These are phyloP conservation scores for Didymella lethalis DNA, from an alignment of 2,329 filamentous ascomycete species.

Conservation along the genomic window DNA sequence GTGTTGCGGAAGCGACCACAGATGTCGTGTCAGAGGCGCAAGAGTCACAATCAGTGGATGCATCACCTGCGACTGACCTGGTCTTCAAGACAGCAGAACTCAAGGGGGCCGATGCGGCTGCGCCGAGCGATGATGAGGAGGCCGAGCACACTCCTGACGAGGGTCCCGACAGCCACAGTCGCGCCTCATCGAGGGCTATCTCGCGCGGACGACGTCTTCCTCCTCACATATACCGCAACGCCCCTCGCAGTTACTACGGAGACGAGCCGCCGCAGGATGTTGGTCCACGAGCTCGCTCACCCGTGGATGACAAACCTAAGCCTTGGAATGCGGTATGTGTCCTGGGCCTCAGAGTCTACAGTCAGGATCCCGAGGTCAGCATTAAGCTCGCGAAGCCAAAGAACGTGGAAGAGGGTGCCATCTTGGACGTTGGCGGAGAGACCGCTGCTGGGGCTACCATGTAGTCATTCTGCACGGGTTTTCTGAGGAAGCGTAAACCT, in stretches of 20 bases:
- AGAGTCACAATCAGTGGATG: neutral
- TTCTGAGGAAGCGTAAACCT: neutral
- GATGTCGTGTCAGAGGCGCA: neutral
- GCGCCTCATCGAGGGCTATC: slow-evolving; percentile 2
- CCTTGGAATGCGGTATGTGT: slow-evolving; percentile 70
- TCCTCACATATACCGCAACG: slow-evolving; percentile 4
- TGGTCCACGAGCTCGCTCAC: slow-evolving; percentile 1
- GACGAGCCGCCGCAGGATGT: neutral
- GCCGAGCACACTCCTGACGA: neutral
- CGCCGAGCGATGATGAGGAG: neutral
- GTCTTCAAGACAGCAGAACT: neutral
- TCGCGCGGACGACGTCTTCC: neutral
- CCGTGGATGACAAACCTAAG: slow-evolving; percentile 31
- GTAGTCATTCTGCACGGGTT: slow-evolving; percentile 20
- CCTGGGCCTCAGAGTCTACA: slow-evolving; percentile 63
- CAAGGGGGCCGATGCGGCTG: neutral
- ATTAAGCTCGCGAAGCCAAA: slow-evolving; percentile 45
- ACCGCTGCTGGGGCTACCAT: slow-evolving; percentile 48
- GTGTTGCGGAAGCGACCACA: neutral
- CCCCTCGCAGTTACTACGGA: slow-evolving; percentile 12
- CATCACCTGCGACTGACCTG: neutral
- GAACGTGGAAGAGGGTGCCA: slow-evolving; percentile 40
- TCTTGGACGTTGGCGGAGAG: slow-evolving; percentile 42
- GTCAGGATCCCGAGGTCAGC: slow-evolving; percentile 40
- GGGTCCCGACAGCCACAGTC: neutral